Conservation (phyloP, 371 early-diverging fungal genomes). For the Lichtheimia hyalospora region DNA sequence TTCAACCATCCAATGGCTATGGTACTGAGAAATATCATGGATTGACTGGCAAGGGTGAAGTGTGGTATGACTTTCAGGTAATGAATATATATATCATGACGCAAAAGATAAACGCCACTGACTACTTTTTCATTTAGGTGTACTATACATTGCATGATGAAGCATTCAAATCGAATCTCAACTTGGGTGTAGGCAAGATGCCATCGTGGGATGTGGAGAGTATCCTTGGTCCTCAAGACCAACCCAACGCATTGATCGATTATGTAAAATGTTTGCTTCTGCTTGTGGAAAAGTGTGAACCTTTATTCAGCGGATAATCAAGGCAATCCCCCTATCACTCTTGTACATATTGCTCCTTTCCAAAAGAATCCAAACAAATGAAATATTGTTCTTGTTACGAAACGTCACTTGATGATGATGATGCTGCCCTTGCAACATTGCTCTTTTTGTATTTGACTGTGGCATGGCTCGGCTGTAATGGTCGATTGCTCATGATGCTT, state of each 20-base stretch:
- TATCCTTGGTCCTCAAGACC: slow-evolving; percentile 28
- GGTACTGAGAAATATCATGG: slow-evolving; percentile 31
- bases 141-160: slow-evolving; percentile 18
- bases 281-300: slow-evolving; percentile 33
- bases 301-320: background rate
- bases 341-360: too few species aligned
- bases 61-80: slow-evolving; percentile 42
- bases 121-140: slow-evolving; percentile 14
- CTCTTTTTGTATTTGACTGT: too few species aligned
- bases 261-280: slow-evolving; percentile 37
- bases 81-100: background rate
- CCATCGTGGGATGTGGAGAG: slow-evolving; percentile 38
- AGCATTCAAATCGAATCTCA: slow-evolving; percentile 29
- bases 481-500: too few species aligned
- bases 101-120: background rate
- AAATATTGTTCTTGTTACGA: background rate
- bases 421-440: too few species aligned
- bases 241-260: slow-evolving; percentile 24
- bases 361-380: background rate
- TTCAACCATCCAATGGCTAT: slow-evolving; percentile 14
- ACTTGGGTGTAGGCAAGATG: slow-evolving; percentile 25
- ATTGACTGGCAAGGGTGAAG: slow-evolving; percentile 27
- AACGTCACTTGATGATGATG: too few species aligned
- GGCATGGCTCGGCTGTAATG: too few species aligned
- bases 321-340: background rate